Percentiles rank a stretch among this genome's conserved stretches.
These are phyloP conservation scores for Syzygium syzygioides DNA, from an alignment of 441 rosid species.

Conservation along the genomic window DNA sequence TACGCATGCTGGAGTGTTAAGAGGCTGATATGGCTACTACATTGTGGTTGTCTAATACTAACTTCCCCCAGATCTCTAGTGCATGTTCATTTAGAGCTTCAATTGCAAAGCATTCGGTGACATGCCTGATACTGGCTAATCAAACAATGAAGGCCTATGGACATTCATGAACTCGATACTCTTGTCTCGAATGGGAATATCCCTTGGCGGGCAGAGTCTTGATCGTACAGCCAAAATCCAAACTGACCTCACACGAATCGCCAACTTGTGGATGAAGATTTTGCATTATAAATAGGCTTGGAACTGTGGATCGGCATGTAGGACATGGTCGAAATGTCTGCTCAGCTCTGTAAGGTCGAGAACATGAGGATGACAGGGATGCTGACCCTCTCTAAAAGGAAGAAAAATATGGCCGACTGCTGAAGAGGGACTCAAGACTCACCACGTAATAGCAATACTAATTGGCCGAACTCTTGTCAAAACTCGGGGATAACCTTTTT, in stretches of 20 bases:
- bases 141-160: background rate
- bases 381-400: background rate
- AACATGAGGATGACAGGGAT: background rate
- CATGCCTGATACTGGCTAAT: background rate
- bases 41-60: background rate
- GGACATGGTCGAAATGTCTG: background rate
- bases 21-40: background rate
- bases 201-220: background rate
- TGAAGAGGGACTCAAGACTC: background rate
- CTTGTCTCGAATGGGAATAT: background rate
- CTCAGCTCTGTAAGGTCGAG: background rate
- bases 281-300: background rate
- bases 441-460: background rate
- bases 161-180: background rate
- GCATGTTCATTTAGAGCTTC: background rate
- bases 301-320: background rate
- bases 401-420: background rate
- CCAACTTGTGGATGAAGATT: background rate
- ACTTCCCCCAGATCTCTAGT: background rate
- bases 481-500: background rate
- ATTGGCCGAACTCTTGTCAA: background rate
- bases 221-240: background rate
- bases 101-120: background rate
- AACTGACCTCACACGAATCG: background rate
- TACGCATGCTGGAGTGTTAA: background rate